phyloP scores from a whole-genome alignment of 345 rosid genomes.

The Psidium friedrichsthalianum region DNA sequence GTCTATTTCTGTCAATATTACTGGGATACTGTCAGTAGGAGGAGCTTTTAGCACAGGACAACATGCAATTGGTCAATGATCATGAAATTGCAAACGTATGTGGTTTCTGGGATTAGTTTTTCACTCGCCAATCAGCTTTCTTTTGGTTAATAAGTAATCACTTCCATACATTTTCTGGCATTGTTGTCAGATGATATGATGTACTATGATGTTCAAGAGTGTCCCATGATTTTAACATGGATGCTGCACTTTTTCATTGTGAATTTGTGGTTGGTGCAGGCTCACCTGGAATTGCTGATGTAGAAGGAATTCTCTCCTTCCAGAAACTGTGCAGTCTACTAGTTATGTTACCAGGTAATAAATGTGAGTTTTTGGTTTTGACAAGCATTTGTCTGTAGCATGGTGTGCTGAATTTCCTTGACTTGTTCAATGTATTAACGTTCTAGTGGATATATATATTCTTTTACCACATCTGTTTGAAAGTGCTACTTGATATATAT shows the following conservation, averaged over 20 bases:
- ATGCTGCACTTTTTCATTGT: background rate
- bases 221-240: background rate
- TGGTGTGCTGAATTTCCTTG: background rate
- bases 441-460: background rate
- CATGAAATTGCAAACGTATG: background rate
- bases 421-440: background rate
- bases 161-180: background rate
- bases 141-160: background rate
- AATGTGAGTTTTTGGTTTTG: background rate
- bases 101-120: background rate
- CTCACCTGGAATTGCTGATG: constrained; percentile 24
- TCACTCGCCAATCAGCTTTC: background rate
- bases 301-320: constrained; percentile 41
- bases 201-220: background rate
- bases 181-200: background rate
- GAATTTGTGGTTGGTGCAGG: constrained; percentile 23
- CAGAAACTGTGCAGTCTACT: constrained; percentile 68
- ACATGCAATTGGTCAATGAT: background rate
- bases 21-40: background rate
- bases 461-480: background rate
- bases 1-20: background rate
- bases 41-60: background rate
- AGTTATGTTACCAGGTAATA: constrained; percentile 71
- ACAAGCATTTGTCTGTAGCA: background rate
- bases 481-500: background rate